These are phyloP conservation scores for Ustilago tritici DNA, from an alignment of 1,284 basidiomycete species.

Conservation along the genomic window DNA sequence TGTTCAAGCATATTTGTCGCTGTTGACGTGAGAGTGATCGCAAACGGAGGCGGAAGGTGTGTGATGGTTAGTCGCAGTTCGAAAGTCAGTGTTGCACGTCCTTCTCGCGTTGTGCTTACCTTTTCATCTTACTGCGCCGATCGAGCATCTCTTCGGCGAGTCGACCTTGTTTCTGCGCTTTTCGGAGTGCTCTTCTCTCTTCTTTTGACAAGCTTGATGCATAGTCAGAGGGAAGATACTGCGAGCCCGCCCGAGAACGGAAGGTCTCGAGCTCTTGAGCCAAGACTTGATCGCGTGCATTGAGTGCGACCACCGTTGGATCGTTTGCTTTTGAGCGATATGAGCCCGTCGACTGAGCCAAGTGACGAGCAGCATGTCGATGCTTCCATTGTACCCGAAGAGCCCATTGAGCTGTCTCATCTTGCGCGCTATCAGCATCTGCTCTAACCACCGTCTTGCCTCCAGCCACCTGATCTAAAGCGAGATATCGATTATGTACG, in stretches of 20 bases:
- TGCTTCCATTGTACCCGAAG: slow-evolving; percentile 63
- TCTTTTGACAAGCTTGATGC: slow-evolving; percentile 26
- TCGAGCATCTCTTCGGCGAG: slow-evolving; percentile 65
- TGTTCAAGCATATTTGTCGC: slow-evolving; percentile 11
- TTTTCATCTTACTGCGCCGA: slow-evolving; percentile 59
- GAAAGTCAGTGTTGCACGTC: too few relatives aligned
- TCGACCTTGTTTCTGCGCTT: slow-evolving; percentile 60
- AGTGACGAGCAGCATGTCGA: slow-evolving; percentile 51
- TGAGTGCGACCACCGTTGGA: slow-evolving; percentile 21
- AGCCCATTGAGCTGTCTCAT: slow-evolving; percentile 30
- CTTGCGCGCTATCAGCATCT: slow-evolving; percentile 31
- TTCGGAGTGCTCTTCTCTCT: slow-evolving; percentile 52
- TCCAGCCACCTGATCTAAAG: slow-evolving; percentile 42
- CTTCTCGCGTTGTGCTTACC: slow-evolving; percentile 14
- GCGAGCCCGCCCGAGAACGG: slow-evolving; percentile 32
- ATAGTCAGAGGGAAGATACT: slow-evolving; percentile 39
- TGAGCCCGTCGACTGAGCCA: slow-evolving; percentile 9
- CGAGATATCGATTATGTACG: slow-evolving; percentile 49
- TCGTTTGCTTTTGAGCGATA: slow-evolving; percentile 28
- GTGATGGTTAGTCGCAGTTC: slow-evolving; percentile 1
- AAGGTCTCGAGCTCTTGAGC: slow-evolving; percentile 34
- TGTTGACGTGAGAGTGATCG: not conserved
- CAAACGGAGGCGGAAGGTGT: not conserved
- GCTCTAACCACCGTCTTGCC: slow-evolving; percentile 52
- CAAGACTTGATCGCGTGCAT: slow-evolving; percentile 24